Evolutionary conservation across 2,329 filamentous ascomycete species (phyloP), one percentile per base, ranked within the genome.

Genomic region (Aspergillus vadensis): DNA sequence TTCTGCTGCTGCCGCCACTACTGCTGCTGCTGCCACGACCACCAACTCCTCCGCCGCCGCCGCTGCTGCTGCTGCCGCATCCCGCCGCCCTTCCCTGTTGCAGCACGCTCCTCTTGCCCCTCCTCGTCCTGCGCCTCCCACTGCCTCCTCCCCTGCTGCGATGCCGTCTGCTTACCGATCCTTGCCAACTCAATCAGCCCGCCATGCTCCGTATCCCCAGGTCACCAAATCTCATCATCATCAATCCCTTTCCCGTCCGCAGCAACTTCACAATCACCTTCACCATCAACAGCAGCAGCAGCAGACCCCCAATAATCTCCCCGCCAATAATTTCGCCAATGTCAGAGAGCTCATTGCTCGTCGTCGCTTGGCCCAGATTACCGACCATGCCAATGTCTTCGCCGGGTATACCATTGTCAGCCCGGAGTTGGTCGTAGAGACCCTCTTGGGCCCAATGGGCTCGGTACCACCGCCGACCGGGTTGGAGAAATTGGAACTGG

Each of bases 371-470:
- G 74, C 72, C 50, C 76, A 79, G 61, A 79, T 79, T 60, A 78
- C 76, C 67, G 77, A 79, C 61, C 77, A 79, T 72, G 76, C 76
- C 68, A 79, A 79, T 70, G 70, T 76, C 25, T 77, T 77, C 59
- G 77, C 77, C 58, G 76, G 76, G 48, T 79, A 79, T 62, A 77
- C 69, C 49, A 79, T 79, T 63, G 77, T 78, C 59, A 72, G 76
- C 61, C 74, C 77, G 52, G 76, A 79, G 66, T 69, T 79, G 71
- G 77, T 78, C 55, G 76, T 78, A 50, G 76, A 79, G 59, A 76
- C 75, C 30, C 69, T 79, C 49, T 63, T 79, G 64, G 77, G 77
- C 4, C 75, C 77, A 32, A 74, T 75, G 72, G 75, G 74, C 60
- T 76, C 75, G 12, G 72, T 76, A 23, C 70, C 76, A 44, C 76